A percentile compares a stretch with the other conserved stretches of the same genome.
Evolutionary conservation across 2,329 filamentous ascomycete genomes (phyloP).

Genomic region (Parascedosporium putredinis): DNA sequence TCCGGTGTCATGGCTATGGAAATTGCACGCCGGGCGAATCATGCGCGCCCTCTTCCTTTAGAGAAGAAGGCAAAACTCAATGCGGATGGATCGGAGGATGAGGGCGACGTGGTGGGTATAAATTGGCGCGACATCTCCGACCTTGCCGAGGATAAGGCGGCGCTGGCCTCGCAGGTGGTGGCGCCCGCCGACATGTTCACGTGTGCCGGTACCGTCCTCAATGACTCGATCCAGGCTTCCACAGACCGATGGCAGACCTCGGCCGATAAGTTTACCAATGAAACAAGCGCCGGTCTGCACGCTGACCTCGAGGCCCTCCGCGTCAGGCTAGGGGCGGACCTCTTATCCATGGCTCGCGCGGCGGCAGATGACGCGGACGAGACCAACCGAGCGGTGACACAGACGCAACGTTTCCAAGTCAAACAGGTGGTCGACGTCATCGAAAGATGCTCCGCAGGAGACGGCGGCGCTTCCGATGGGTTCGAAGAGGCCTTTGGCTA

Average conservation of each 20-base stretch:
- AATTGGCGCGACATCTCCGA: constrained; percentile 34
- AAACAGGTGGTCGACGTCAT: constrained; percentile 74
- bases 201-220: constrained; percentile 40
- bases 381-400: constrained; percentile 64
- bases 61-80: background rate
- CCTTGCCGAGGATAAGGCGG: constrained; percentile 25
- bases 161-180: constrained; percentile 24
- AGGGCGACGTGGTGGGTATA: constrained; percentile 13
- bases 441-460: constrained; percentile 64
- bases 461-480: constrained; percentile 58
- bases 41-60: background rate
- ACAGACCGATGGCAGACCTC: constrained; percentile 47
- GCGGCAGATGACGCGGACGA: constrained; percentile 72
- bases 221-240: constrained; percentile 33
- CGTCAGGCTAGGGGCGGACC: constrained; percentile 37
- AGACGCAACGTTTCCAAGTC: constrained; percentile 65
- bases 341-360: constrained; percentile 51
- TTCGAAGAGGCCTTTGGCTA: constrained; percentile 67
- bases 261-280: constrained; percentile 47
- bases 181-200: constrained; percentile 36
- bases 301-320: constrained; percentile 36
- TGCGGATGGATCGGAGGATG: constrained; percentile 9
- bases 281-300: constrained; percentile 44
- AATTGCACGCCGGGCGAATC: constrained; percentile 56
- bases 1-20: constrained; percentile 87